A percentile compares a stretch with the other conserved stretches of the same genome.
phyloP scores from a whole-genome alignment of 2,329 filamentous ascomycete species.

The Fusarium pilosicola region DNA sequence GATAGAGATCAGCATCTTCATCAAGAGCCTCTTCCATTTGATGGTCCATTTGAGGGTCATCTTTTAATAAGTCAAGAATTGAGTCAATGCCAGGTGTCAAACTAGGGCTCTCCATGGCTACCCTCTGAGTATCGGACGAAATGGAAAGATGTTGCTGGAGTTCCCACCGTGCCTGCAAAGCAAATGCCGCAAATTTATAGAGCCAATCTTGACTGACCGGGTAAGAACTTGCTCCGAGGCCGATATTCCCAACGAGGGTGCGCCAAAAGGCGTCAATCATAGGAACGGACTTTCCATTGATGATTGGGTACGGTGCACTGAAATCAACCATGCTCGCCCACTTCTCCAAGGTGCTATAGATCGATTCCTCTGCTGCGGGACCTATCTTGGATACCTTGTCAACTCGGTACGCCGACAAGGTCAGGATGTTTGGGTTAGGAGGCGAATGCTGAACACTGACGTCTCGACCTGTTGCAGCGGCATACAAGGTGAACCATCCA shows the following conservation, averaged over 20 bases:
- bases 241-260: neutral
- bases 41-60: fast-evolving
- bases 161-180: neutral
- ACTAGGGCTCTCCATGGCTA: fast-evolving
- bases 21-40: fast-evolving
- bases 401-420: fast-evolving
- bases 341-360: neutral
- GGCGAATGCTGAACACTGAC: neutral
- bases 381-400: neutral
- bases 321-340: neutral
- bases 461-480: neutral
- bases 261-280: neutral
- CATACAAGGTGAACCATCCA: neutral
- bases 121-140: fast-evolving
- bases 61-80: fast-evolving
- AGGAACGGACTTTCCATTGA: fast-evolving
- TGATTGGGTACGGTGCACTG: fast-evolving
- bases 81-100: neutral
- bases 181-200: neutral
- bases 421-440: fast-evolving
- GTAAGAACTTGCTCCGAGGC: neutral
- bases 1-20: fast-evolving
- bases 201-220: neutral
- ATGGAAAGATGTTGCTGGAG: fast-evolving
- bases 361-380: neutral